Evolutionary conservation across 306 rosid species (phyloP).

Genomic region (Lotus japonicus): DNA sequence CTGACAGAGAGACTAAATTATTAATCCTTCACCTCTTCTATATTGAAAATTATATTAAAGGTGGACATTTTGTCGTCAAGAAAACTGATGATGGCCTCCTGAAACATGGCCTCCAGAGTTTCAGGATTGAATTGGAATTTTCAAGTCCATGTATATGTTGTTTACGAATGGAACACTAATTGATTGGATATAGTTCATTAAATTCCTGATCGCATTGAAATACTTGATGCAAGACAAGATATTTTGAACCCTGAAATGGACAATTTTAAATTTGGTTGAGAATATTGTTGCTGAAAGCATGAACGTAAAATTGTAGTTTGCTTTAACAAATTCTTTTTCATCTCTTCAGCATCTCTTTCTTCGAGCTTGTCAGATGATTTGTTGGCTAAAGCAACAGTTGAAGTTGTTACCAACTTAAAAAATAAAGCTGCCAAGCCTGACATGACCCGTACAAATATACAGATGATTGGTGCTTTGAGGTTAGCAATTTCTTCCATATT

Average conservation of each 20-base stretch:
- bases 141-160: background rate
- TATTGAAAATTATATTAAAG: background rate
- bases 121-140: background rate
- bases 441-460: conserved; percentile 85
- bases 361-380: conserved; percentile 91
- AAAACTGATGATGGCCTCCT: background rate
- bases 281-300: background rate
- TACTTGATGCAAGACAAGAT: conserved; percentile 2
- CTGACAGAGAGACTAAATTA: background rate
- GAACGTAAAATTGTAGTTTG: background rate
- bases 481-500: conserved; percentile 24
- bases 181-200: background rate
- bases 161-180: background rate
- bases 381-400: conserved; percentile 74
- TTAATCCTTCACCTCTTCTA: background rate
- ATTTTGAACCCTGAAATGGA: background rate
- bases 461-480: conserved; percentile 99
- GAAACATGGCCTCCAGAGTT: background rate
- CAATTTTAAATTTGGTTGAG: background rate
- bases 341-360: conserved; percentile 73
- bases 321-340: conserved; percentile 20
- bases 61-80: background rate
- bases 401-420: conserved; percentile 73
- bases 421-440: conserved; percentile 62
- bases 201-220: background rate